Base-by-base conservation (phyloP, 192 early-diverging fungal species). In the Umbelopsis ramanniana region DNA sequence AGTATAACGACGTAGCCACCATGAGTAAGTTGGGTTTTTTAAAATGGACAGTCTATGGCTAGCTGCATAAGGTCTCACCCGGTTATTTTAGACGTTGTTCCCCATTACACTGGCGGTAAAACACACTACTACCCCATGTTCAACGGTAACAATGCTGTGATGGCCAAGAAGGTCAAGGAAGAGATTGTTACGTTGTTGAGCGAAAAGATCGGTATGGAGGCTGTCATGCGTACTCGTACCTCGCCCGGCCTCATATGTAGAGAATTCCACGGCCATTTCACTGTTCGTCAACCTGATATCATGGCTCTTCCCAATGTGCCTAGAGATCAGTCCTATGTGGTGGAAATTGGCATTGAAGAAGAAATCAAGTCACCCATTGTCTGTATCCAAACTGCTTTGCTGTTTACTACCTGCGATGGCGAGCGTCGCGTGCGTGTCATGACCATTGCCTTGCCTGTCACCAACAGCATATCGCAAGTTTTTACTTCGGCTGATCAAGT, bases 101-200 rank as follows among this genome's bases (percentile, higher is more conserved):
- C 90, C 55, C 90, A 90, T 7, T 81, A 96, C 43, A 98, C 96
- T 22, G 95, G 96, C 23, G 97, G 97, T 37, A 93, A 96, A 50
- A 88, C 88, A 23, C 88, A 91, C 71, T 83, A 85, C 73, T 99
- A 96, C 79, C 89, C 89, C 17, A 88, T 88, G 68, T 97, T 97
- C 81, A 88, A 93, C 60, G 86, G 78, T 37, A 23, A 54, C 4
- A 67, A 74, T 35, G 82, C 67, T 6, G 83, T 90, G 46, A 95
- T 98, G 72, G 93, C 92, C 11, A 72, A 72, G 26, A 88, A 90
- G 71, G 88, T 97, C 68, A 86, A 75, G 40, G 86, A 91, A 43
- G 96, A 98, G 75, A 74, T 99, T 48, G 82, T 85, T 29, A 80
- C 86, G 11, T 84, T 90, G 38, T 80, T 94, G 22, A 72, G 84